phyloP scores from a whole-genome alignment of 108 stramenopile genomes.

The Stephanodiscus minutulus region DNA sequence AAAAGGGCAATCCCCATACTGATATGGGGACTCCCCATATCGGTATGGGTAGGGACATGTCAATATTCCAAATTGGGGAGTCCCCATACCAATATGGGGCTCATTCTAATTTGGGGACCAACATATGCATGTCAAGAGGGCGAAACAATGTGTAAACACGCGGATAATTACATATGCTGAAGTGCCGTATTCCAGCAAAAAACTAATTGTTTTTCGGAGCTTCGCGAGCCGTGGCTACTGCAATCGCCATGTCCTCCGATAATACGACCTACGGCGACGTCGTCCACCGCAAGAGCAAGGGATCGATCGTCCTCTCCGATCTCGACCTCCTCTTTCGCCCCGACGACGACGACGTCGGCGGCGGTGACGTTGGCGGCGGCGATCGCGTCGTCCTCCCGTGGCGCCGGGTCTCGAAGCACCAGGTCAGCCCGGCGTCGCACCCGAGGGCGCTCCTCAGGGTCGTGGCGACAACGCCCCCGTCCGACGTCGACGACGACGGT shows the following conservation, averaged over 20 bases:
- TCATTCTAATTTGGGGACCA: too few species aligned
- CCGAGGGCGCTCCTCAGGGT: constrained; percentile 80
- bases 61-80: too few species aligned
- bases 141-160: too few species aligned
- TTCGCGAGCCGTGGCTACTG: too few species aligned
- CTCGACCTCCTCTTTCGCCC: constrained; percentile 38
- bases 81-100: too few species aligned
- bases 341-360: background rate
- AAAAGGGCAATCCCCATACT: too few species aligned
- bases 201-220: too few species aligned
- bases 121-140: too few species aligned
- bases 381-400: constrained; percentile 44
- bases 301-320: constrained; percentile 44
- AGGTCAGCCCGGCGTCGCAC: constrained; percentile 81
- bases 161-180: too few species aligned
- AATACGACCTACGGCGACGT: constrained; percentile 35
- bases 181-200: too few species aligned
- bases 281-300: constrained; percentile 46
- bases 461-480: constrained; percentile 2
- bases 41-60: too few species aligned
- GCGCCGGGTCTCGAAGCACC: constrained; percentile 75
- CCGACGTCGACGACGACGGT: background rate
- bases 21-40: too few species aligned
- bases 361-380: background rate
- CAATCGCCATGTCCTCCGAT: constrained; percentile 10